phyloP scores from a whole-genome alignment of 192 early-diverging fungal species.

The Pecoramyces ruminantium region DNA sequence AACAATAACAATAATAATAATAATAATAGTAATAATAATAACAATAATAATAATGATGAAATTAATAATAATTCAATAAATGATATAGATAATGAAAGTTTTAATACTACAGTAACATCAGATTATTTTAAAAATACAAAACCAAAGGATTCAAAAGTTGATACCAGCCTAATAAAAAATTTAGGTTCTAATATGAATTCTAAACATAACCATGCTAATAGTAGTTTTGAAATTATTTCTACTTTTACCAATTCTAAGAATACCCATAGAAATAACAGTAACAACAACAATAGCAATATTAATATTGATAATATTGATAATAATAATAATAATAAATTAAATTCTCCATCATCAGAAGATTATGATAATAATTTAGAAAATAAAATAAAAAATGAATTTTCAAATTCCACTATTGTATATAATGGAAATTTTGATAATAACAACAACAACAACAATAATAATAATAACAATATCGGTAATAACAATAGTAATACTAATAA shows the following conservation, averaged over 20 bases:
- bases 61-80: background rate
- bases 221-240: background rate
- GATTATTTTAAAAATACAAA: background rate
- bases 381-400: background rate
- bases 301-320: background rate
- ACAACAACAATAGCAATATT: no score
- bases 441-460: no score
- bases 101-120: background rate
- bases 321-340: no score
- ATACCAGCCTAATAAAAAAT: background rate
- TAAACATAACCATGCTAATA: background rate
- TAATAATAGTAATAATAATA: background rate
- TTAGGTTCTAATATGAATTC: background rate
- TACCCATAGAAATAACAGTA: background rate
- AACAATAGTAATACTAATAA: no score
- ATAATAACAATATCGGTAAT: no score
- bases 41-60: background rate
- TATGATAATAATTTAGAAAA: background rate
- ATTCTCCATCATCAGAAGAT: background rate
- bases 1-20: no score
- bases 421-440: no score
- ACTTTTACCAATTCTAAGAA: background rate
- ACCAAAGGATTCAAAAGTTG: background rate
- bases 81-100: background rate
- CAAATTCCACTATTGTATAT: background rate